Base-by-base conservation (phyloP, 1,284 basidiomycete species). In the Caloboletus firmus region DNA sequence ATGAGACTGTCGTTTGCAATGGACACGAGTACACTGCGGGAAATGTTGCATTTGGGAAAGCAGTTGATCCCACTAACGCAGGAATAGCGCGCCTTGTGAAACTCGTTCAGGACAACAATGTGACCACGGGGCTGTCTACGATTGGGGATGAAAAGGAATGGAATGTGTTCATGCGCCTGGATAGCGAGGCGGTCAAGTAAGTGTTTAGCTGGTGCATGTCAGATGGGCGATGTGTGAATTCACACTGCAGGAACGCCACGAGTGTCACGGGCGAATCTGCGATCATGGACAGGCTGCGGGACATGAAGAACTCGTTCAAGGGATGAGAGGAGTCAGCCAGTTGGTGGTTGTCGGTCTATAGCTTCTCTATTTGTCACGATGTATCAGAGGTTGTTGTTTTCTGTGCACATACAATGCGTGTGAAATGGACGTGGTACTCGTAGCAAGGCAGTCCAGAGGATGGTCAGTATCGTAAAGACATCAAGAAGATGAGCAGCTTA, bases 11-110 rank as follows among this genome's bases (percentile, higher is more conserved):
- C 45, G 87, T 94, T 9, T 95, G 90, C 75, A 89, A 90, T 64
- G 96, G 96, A 0, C 96, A 99, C 74, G 95, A 97, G 72, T 97
- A 95, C 75, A 95, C 94, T 5, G 74, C 73, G 8, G 80, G 81
- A 40, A 93, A 80, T 59, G 64, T 84, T 46, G 78, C 79, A 8
- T 91, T 92, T 68, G 87, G 76, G 2, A 79, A 75, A 60, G 73
- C 75, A 40, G 74, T 95, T 52, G 89, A 94, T 54, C 85, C 89
- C 1, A 68, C 76, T 6, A 88, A 85, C 63, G 49, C 74, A 5
- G 86, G 76, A 1, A 72, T 93, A 39, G 64, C 66, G 9, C 76
- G 79, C 20, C 80, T 95, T 24, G 73, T 73, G 9, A 71, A 78
- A 42, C 72, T 91, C 34, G 77, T 79, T 32, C 65, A 73, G 47